These are phyloP conservation scores for Magnolia changhungtana DNA, from an alignment of 164 flowering plant species.

Conservation along the genomic window DNA sequence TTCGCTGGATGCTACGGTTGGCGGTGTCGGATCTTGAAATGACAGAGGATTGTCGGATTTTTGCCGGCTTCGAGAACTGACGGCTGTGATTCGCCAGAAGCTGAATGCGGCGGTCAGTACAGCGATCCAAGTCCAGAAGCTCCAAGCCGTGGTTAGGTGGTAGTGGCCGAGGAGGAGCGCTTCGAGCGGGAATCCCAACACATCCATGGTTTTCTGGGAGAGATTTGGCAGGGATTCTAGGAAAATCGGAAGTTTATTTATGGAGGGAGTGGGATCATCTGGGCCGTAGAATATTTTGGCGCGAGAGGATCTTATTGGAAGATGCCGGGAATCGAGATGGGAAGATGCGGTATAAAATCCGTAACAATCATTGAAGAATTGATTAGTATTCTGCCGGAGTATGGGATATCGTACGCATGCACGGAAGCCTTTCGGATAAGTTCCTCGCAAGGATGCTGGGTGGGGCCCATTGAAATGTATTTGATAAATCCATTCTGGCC, in stretches of 20 bases:
- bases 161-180: slow-evolving; percentile 1
- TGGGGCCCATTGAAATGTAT: too few relatives aligned
- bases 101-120: slow-evolving; percentile 8
- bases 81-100: slow-evolving; percentile 10
- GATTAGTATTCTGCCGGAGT: too few relatives aligned
- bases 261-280: neutral
- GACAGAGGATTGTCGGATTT: neutral
- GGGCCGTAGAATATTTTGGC: neutral
- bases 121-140: slow-evolving; percentile 9
- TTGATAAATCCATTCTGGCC: too few relatives aligned
- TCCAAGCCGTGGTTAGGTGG: neutral
- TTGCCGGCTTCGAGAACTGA: neutral
- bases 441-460: too few relatives aligned
- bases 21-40: neutral
- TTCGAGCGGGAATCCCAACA: slow-evolving; percentile 1
- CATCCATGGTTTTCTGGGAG: slow-evolving; percentile 5
- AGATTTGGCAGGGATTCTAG: neutral
- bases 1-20: neutral
- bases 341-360: neutral
- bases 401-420: too few relatives aligned
- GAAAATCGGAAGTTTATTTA: neutral
- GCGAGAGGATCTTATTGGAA: neutral
- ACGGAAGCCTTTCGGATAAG: too few relatives aligned
- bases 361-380: neutral
- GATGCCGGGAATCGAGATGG: neutral